A percentile compares a stretch with the other conserved stretches of the same genome.
Conservation (phyloP, 2,329 filamentous ascomycete genomes). For the Cercospora zeina region DNA sequence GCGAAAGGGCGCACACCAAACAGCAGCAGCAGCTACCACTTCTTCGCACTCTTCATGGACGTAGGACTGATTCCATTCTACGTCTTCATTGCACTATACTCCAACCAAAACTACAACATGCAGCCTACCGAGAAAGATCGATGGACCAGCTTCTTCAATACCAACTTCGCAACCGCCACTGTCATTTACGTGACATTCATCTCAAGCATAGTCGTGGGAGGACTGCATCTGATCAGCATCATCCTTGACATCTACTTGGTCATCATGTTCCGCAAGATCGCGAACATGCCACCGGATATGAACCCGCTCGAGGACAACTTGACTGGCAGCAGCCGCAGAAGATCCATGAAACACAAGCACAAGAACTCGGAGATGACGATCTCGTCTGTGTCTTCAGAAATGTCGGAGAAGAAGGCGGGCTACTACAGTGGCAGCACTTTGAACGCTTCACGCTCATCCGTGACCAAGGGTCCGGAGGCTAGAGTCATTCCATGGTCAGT, state of each 20-base stretch:
- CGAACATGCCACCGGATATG: constrained; percentile 83
- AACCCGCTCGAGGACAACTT: constrained; percentile 87
- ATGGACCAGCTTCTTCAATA: constrained; percentile 70
- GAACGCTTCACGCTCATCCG: constrained; percentile 43
- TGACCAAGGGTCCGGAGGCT: constrained; percentile 45
- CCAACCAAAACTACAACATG: constrained; percentile 55
- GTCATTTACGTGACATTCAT: constrained; percentile 66
- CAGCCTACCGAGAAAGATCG: constrained; percentile 46
- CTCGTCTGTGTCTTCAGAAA: constrained; percentile 33
- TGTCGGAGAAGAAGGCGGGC: constrained; percentile 61
- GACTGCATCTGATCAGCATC: constrained; percentile 70
- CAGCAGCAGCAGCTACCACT: constrained; percentile 83
- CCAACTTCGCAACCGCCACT: constrained; percentile 59
- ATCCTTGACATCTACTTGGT: constrained; percentile 72
- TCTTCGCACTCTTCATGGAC: constrained; percentile 78
- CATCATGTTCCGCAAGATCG: constrained; percentile 78
- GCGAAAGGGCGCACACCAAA: constrained; percentile 70
- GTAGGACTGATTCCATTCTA: constrained; percentile 64
- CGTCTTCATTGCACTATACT: constrained; percentile 58
- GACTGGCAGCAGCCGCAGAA: constrained; percentile 60
- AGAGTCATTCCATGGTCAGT: constrained; percentile 64
- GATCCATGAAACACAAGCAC: constrained; percentile 66
- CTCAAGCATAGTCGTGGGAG: constrained; percentile 62
- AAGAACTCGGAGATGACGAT: constrained; percentile 60
- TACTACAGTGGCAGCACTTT: constrained; percentile 50